A percentile compares a stretch with the other conserved stretches of the same genome.
These are phyloP conservation scores for Yarrowia divulgata DNA, from an alignment of 805 yeast species.

Conservation along the genomic window DNA sequence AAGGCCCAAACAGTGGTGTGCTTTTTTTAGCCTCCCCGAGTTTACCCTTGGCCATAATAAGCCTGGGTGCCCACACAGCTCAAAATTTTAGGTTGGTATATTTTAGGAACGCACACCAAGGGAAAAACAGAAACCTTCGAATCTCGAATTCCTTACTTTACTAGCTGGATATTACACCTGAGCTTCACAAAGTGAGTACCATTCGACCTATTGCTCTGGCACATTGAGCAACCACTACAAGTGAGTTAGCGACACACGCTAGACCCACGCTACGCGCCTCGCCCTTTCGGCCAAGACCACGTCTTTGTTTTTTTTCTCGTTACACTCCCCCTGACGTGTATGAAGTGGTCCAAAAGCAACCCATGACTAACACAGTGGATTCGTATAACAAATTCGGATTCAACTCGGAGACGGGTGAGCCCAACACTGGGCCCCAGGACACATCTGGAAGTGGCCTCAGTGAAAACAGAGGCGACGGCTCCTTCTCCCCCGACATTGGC, in stretches of 20 bases:
- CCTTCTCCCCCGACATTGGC: conserved; percentile 41
- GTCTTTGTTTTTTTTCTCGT: neutral
- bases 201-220: neutral
- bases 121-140: conserved; percentile 33
- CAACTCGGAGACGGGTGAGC: conserved; percentile 38
- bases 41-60: conserved; percentile 20
- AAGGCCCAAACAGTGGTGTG: neutral
- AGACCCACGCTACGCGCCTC: neutral
- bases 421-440: conserved; percentile 29
- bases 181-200: conserved; percentile 36
- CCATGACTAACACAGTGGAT: conserved; percentile 33
- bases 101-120: conserved; percentile 33
- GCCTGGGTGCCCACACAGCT: conserved; percentile 21
- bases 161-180: conserved; percentile 29
- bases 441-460: conserved; percentile 12
- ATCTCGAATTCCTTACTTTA: conserved; percentile 8
- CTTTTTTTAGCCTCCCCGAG: neutral
- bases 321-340: conserved; percentile 9
- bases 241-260: conserved; percentile 2
- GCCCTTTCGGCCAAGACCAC: neutral
- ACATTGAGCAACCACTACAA: neutral
- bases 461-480: conserved; percentile 20
- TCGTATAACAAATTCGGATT: conserved; percentile 37
- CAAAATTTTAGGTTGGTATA: conserved; percentile 19
- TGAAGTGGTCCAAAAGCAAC: neutral